Conservation (phyloP, 1,284 basidiomycete species). For the Ganoderma lingzhi region DNA sequence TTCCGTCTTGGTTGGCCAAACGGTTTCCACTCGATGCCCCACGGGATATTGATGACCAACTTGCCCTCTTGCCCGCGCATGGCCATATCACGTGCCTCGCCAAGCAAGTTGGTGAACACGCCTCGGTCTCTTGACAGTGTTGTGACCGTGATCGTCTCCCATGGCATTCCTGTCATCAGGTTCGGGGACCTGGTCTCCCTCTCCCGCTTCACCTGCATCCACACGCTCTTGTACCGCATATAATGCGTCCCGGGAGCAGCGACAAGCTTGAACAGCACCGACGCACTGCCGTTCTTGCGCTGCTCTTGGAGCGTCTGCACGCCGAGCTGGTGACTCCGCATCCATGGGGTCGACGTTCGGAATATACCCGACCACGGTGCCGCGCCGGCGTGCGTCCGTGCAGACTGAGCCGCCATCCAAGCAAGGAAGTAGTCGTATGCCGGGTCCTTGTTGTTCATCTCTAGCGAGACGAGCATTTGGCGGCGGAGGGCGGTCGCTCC, state of each 20-base stretch:
- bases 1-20: conserved; percentile 94
- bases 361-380: conserved; percentile 38
- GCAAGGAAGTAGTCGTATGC: conserved; percentile 97
- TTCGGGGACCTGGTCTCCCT: conserved; percentile 94
- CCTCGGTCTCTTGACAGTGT: conserved; percentile 87
- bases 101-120: conserved; percentile 84
- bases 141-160: conserved; percentile 97
- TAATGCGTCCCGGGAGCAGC: conserved; percentile 97
- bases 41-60: conserved; percentile 95
- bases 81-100: conserved; percentile 90
- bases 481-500: conserved; percentile 84
- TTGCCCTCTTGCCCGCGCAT: conserved; percentile 91
- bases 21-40: conserved; percentile 96
- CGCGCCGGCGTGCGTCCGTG: conserved; percentile 43
- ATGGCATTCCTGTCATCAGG: conserved; percentile 90
- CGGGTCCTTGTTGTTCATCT: conserved; percentile 96
- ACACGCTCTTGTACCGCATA: conserved; percentile 89
- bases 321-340: conserved; percentile 90
- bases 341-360: conserved; percentile 54
- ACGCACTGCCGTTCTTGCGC: conserved; percentile 88
- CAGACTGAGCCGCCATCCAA: conserved; percentile 88
- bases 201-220: conserved; percentile 97
- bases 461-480: conserved; percentile 92
- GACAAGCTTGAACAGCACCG: conserved; percentile 90
- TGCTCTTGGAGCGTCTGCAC: conserved; percentile 93